Conservation (phyloP, 805 yeast species). For the Lachancea quebecensis region DNA sequence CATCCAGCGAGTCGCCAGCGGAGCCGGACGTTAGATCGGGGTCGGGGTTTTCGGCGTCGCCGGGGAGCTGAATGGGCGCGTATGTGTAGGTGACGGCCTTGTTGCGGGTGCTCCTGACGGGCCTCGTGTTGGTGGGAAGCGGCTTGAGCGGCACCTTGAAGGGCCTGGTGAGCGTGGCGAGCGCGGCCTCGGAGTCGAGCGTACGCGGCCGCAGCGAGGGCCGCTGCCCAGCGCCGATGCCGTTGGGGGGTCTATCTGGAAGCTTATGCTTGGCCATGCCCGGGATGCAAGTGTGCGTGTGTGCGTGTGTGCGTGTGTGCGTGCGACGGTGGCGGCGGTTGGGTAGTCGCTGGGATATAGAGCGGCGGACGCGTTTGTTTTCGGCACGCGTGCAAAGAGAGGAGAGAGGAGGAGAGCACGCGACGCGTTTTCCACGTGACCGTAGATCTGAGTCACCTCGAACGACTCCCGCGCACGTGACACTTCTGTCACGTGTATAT, state of each 20-base stretch:
- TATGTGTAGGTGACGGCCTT: constrained; percentile 30
- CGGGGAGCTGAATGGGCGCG: constrained; percentile 38
- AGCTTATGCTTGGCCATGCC: constrained; percentile 34
- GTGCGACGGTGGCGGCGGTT: no score
- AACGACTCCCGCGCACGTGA: no score
- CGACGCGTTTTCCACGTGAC: neutral
- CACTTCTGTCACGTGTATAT: no score
- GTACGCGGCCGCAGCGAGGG: constrained; percentile 51
- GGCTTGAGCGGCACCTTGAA: constrained; percentile 54
- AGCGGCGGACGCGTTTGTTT: neutral
- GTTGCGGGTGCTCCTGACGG: constrained; percentile 26
- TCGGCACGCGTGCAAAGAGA: neutral
- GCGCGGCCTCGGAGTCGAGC: constrained; percentile 46
- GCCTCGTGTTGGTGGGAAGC: constrained; percentile 12
- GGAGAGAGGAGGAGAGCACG: neutral
- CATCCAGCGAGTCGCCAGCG: constrained; percentile 4
- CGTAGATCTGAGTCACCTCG: no score
- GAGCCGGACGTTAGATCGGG: constrained; percentile 5
- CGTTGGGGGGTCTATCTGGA: constrained; percentile 39
- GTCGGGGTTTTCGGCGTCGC: constrained; percentile 5
- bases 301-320: no score
- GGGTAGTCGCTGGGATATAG: neutral
- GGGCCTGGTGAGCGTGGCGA: constrained; percentile 51
- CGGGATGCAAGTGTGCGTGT: neutral
- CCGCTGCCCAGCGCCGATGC: constrained; percentile 65